Conservation (phyloP, 2,329 filamentous ascomycete species). For the Tricladium varicosporioides region DNA sequence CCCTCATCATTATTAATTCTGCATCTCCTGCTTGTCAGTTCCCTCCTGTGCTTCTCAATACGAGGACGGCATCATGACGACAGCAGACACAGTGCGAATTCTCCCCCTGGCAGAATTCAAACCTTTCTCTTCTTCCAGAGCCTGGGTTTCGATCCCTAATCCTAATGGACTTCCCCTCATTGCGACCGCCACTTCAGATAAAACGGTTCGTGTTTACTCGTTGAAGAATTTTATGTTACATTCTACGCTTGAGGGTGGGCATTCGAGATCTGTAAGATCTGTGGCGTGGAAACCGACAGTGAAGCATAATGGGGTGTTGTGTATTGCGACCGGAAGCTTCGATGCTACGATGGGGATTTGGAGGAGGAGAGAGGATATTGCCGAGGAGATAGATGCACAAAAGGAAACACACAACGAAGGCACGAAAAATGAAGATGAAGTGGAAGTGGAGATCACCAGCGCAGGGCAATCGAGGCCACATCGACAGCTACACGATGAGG, state of each 20-base stretch:
- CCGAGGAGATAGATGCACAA: slow-evolving; percentile 29
- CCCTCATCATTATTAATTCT: background rate
- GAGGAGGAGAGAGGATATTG: slow-evolving; percentile 54
- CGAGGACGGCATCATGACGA: background rate
- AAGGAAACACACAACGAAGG: slow-evolving; percentile 32
- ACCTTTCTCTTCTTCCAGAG: slow-evolving; percentile 63
- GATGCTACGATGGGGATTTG: slow-evolving; percentile 87
- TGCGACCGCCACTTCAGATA: slow-evolving; percentile 83
- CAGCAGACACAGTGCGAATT: slow-evolving; percentile 5
- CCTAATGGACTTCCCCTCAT: slow-evolving; percentile 76
- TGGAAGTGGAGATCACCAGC: slow-evolving; percentile 45
- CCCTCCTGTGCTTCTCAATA: background rate
- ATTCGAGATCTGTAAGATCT: slow-evolving; percentile 84
- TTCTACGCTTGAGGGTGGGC: slow-evolving; percentile 78
- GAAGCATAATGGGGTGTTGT: slow-evolving; percentile 58
- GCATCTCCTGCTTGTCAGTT: background rate
- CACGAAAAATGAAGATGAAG: slow-evolving; percentile 24
- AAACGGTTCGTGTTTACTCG: slow-evolving; percentile 86
- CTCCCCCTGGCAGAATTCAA: slow-evolving; percentile 32
- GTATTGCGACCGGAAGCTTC: slow-evolving; percentile 89
- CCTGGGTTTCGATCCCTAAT: slow-evolving; percentile 85
- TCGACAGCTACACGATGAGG: slow-evolving; percentile 26
- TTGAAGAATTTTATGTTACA: slow-evolving; percentile 77
- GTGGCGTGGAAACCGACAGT: slow-evolving; percentile 82
- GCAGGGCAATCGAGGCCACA: slow-evolving; percentile 22